These are phyloP conservation scores for Strobilomyces confusus DNA, from an alignment of 768 basidiomycete genomes.

Conservation along the genomic window DNA sequence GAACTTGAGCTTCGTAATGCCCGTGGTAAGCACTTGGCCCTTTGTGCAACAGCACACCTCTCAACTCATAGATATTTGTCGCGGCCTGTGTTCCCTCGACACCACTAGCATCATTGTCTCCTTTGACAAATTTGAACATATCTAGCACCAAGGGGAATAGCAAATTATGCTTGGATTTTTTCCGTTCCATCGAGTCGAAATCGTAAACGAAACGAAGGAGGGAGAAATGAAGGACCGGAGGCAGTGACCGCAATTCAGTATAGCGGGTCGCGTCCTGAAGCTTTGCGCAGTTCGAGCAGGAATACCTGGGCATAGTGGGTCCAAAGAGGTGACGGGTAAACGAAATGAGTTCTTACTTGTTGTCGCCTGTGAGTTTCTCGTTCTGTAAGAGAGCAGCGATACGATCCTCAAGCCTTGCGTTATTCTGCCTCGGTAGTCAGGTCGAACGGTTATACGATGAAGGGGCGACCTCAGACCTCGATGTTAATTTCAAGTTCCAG, in stretches of 20 bases:
- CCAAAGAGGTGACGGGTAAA: neutral
- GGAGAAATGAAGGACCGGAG: conserved; percentile 89
- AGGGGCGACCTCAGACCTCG: conserved; percentile 40
- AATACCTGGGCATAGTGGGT: conserved; percentile 51
- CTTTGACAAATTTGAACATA: conserved; percentile 61
- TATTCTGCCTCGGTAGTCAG: conserved; percentile 44
- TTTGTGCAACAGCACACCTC: conserved; percentile 84
- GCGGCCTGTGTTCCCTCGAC: conserved; percentile 13
- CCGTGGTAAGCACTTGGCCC: conserved; percentile 91
- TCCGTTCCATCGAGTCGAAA: conserved; percentile 69
- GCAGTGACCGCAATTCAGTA: conserved; percentile 64
- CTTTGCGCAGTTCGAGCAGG: conserved; percentile 67
- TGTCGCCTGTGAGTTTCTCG: conserved; percentile 78
- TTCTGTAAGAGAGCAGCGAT: conserved; percentile 60
- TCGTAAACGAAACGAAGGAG: conserved; percentile 93
- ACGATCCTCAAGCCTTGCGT: conserved; percentile 69
- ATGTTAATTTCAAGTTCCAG: conserved; percentile 87
- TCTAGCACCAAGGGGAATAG: conserved; percentile 72
- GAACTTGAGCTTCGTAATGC: conserved; percentile 84
- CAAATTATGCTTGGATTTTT: conserved; percentile 80
- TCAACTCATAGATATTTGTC: conserved; percentile 66
- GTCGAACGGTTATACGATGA: neutral
- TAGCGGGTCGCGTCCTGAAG: conserved; percentile 80
- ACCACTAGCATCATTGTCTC: conserved; percentile 23
- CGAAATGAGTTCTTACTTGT: conserved; percentile 49